Evolutionary conservation across 2,329 filamentous ascomycete species (phyloP), one percentile per base, ranked within the genome.

Genomic region (Xylariaceae sp.): DNA sequence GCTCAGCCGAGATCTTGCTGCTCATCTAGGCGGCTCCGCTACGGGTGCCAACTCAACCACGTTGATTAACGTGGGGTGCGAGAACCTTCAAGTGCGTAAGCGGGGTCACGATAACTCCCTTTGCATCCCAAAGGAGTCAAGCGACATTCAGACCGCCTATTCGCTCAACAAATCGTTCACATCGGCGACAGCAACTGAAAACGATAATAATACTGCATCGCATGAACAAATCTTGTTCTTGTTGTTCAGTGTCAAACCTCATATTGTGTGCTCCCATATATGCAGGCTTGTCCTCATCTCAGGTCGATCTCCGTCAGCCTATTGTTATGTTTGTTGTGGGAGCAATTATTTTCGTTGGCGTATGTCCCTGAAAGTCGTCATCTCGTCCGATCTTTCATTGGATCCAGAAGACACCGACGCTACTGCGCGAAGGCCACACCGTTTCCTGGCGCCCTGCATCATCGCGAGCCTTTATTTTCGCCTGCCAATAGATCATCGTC

Each of bases 71-170:
- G 16, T 35, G 34, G 18, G 34, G 16, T 35, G 34, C 34, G 19
- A 35, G 34, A 35, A 13, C 17, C 32, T 34, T 11, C 9, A 17
- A 17, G 22, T 11, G 38, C 38, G 48, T 42, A 42, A 43, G 52
- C 51, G 51, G 54, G 52, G 51, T 55, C 55, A 58, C 54, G 54
- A 55, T 53, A 54, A 43, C 39, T 49, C 19, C 38, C 38, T 44
- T 41, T 42, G 42, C 24, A 39, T 47, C 51, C 44, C 37, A 45
- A 51, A 49, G 29, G 19, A 50, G 44, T 50, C 47, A 47, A 52
- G 46, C 45, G 44, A 49, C 38, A 6, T 8, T 45, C 45, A 54
- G 54, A 57, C 55, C 55, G 55, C 55, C 43, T 56, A 48, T 57
- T 56, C 43, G 36, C 48, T 34, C 48, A 48, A 49, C 44, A 47